Conservation (phyloP, 2,329 filamentous ascomycete species). For the Lachnellula subtilissima region DNA sequence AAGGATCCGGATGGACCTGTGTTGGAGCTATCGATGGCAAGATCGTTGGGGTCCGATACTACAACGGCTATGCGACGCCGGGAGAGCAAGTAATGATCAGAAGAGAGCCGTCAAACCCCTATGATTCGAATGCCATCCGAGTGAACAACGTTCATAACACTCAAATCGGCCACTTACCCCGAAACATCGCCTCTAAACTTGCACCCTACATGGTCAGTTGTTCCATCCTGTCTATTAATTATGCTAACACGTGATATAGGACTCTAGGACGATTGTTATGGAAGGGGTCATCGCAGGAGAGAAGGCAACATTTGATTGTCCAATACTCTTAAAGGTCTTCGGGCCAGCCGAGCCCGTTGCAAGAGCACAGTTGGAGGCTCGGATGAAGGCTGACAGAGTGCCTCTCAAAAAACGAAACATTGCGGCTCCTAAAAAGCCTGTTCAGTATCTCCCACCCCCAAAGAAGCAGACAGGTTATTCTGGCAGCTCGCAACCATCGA, state of each 20-base stretch:
- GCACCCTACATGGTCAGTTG: slow-evolving; percentile 62
- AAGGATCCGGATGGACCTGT: slow-evolving; percentile 27
- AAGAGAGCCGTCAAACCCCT: slow-evolving; percentile 64
- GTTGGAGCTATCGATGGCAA: slow-evolving; percentile 37
- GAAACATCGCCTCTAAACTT: slow-evolving; percentile 62
- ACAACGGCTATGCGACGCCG: slow-evolving; percentile 55
- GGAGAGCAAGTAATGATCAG: slow-evolving; percentile 60
- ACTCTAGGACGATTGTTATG: slow-evolving; percentile 54
- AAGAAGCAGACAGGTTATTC: slow-evolving; percentile 26
- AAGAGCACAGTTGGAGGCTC: slow-evolving; percentile 51
- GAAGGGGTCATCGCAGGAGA: slow-evolving; percentile 66
- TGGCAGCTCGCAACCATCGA: slow-evolving; percentile 19
- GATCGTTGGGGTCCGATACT: slow-evolving; percentile 52
- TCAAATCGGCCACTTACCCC: slow-evolving; percentile 77
- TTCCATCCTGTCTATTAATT: slow-evolving; percentile 6
- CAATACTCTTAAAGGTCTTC: slow-evolving; percentile 63
- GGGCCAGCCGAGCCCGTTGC: slow-evolving; percentile 55
- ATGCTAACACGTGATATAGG: slow-evolving; percentile 33
- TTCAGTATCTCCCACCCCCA: slow-evolving; percentile 41
- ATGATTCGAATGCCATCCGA: slow-evolving; percentile 71
- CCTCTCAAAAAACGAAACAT: slow-evolving; percentile 35
- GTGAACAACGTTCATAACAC: slow-evolving; percentile 69
- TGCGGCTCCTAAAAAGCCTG: slow-evolving; percentile 43
- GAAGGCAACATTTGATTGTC: slow-evolving; percentile 67
- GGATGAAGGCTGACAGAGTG: slow-evolving; percentile 61